Evolutionary conservation across 176 grass and related monocot genomes (phyloP), one percentile per base, ranked within the genome.

Genomic region (Carex myosuroides): DNA sequence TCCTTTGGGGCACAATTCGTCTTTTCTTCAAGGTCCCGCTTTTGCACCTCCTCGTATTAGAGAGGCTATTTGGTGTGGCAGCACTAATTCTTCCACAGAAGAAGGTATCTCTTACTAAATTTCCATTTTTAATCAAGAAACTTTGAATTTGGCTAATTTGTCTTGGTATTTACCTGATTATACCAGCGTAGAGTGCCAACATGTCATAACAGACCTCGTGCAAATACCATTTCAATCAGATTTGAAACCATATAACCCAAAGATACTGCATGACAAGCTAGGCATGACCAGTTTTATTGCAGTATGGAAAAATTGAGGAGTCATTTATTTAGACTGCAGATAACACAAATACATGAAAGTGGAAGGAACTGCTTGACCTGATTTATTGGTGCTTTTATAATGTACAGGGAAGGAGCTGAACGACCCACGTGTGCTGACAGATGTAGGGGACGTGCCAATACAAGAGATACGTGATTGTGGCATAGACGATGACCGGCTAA

Each of bases 21-120:
- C 96, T 22, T 98, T 98, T 82, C 82, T 98, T 18, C 96, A 98
- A 85, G 96, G 96, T 3, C 96, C 96, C 64, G 96, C 96, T 26
- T 98, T 98, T 93, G 96, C 96, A 22, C 96, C 96, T 58, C 96
- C 96, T 39, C 91, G 92, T 53, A 98, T 98, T 85, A 90, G 96
- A 79, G 93, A 98, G 77, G 96, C 96, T 80, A 98, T 98, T 70
- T 98, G 96, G 96, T 98, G 96, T 82, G 96, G 91, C 48, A 98
- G 96, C 83, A 98, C 96, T 83, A 98, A 98, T 70, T 95, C 93
- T 84, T 93, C 86, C 80, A 95, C 96, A 5, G 96, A 98, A 89
- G 92, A 92, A 89, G 96, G 96, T 98, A 87, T 7, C 37, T 26
- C 17, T 65, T 46, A n/a, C 55, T 50, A 50, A 73, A 46, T 5